Evolutionary conservation across 192 early-diverging fungal species (phyloP).

Genomic region (Coemansia sp.): DNA sequence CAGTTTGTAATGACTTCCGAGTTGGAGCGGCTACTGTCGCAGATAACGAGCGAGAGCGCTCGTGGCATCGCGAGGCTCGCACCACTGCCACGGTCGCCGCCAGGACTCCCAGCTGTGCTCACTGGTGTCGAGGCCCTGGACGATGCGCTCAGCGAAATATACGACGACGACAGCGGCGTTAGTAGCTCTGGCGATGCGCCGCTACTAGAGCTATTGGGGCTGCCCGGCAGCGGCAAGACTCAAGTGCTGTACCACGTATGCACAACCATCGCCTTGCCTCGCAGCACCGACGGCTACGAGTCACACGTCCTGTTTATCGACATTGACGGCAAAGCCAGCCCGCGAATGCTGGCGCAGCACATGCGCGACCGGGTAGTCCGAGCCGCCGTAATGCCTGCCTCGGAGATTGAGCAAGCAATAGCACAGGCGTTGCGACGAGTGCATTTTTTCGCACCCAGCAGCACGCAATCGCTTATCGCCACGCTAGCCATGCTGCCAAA

Average conservation of each 20-base stretch:
- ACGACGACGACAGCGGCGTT: background rate
- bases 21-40: slow-evolving; percentile 28
- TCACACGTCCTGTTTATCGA: slow-evolving; percentile 31
- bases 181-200: background rate
- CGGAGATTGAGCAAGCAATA: no score
- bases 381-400: no score
- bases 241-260: slow-evolving; percentile 41
- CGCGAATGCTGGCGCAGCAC: slow-evolving; percentile 10
- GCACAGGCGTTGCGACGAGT: slow-evolving; percentile 15
- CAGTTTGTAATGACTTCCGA: slow-evolving; percentile 20
- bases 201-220: slow-evolving; percentile 37
- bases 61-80: slow-evolving; percentile 1
- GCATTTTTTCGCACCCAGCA: slow-evolving; percentile 33
- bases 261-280: slow-evolving; percentile 12
- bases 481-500: slow-evolving; percentile 35
- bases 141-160: background rate
- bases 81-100: background rate
- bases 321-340: slow-evolving; percentile 27
- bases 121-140: slow-evolving; percentile 28
- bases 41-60: slow-evolving; percentile 30
- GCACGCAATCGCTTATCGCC: slow-evolving; percentile 26
- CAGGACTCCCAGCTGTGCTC: background rate
- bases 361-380: background rate
- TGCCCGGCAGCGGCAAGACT: slow-evolving; percentile 46
- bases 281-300: background rate